These are phyloP conservation scores for Trichoderma koningii DNA, from an alignment of 2,329 filamentous ascomycete genomes.

Conservation along the genomic window DNA sequence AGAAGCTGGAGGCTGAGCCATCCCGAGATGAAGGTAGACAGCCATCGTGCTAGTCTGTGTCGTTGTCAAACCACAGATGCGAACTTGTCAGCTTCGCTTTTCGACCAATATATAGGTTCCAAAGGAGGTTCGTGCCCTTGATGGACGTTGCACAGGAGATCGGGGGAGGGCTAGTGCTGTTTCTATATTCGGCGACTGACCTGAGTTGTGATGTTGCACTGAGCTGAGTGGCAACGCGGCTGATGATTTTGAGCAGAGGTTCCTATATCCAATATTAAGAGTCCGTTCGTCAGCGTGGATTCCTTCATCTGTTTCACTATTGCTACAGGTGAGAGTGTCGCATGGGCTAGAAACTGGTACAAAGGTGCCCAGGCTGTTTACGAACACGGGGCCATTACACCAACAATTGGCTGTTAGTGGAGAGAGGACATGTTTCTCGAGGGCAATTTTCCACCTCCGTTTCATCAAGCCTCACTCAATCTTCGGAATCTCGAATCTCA, in stretches of 20 bases:
- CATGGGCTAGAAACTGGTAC: not conserved
- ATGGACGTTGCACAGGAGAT: conserved; percentile 11
- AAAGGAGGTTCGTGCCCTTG: too few species aligned
- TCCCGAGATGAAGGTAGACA: conserved; percentile 60
- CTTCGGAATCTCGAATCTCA: not conserved
- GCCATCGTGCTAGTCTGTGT: conserved; percentile 56
- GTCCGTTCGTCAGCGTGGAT: conserved; percentile 13
- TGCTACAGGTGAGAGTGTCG: not conserved
- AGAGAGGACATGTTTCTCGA: too few species aligned
- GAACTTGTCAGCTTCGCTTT: conserved; percentile 4
- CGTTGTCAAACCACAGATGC: not conserved
- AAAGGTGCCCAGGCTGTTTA: not conserved
- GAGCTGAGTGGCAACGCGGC: conserved; percentile 33
- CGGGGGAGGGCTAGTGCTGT: not conserved
- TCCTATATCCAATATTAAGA: conserved; percentile 31
- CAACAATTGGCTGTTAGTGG: not conserved
- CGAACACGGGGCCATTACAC: not conserved
- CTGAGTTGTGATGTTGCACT: conserved; percentile 35
- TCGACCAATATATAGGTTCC: conserved; percentile 2
- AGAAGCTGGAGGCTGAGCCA: conserved; percentile 60
- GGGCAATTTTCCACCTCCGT: not conserved
- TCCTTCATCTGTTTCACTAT: not conserved
- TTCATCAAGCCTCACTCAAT: not conserved
- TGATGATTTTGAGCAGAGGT: conserved; percentile 38
- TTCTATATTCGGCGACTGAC: conserved; percentile 31